These are phyloP conservation scores for Lanmaoa pseudosensibilis DNA, from an alignment of 768 basidiomycete genomes.

Conservation along the genomic window DNA sequence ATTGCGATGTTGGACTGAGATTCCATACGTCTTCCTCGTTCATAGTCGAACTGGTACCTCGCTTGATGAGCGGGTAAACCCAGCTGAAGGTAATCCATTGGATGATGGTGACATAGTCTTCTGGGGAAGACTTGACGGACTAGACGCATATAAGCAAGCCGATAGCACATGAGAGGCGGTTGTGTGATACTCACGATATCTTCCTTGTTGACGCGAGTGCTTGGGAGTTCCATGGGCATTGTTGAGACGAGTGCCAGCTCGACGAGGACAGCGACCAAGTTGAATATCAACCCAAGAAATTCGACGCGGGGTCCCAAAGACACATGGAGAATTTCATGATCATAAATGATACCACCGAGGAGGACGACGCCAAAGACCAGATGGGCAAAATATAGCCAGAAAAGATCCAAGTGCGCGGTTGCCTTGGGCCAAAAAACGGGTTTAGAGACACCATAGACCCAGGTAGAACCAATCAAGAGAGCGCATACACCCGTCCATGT, in stretches of 20 bases:
- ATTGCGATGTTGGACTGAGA: conserved; percentile 66
- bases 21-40: conserved; percentile 72
- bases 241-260: conserved; percentile 49
- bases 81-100: conserved; percentile 73
- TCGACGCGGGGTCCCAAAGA: conserved; percentile 39
- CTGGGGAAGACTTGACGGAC: conserved; percentile 44
- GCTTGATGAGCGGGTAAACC: conserved; percentile 63
- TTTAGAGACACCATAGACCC: conserved; percentile 65
- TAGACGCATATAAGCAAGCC: conserved; percentile 6
- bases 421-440: conserved; percentile 52
- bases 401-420: conserved; percentile 64
- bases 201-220: conserved; percentile 45
- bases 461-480: conserved; percentile 52
- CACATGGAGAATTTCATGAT: conserved; percentile 42
- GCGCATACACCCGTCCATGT: conserved; percentile 40
- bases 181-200: conserved; percentile 55
- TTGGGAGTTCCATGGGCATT: conserved; percentile 72
- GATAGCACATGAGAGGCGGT: background rate
- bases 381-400: conserved; percentile 54
- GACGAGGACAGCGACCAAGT: conserved; percentile 44
- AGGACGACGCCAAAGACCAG: conserved; percentile 47
- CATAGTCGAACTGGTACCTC: conserved; percentile 52
- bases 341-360: conserved; percentile 56
- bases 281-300: conserved; percentile 33
- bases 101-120: conserved; percentile 74